Percentiles rank a stretch among this genome's conserved stretches.
Conservation (phyloP, 306 rosid species). For the Vachellia collinsii region DNA sequence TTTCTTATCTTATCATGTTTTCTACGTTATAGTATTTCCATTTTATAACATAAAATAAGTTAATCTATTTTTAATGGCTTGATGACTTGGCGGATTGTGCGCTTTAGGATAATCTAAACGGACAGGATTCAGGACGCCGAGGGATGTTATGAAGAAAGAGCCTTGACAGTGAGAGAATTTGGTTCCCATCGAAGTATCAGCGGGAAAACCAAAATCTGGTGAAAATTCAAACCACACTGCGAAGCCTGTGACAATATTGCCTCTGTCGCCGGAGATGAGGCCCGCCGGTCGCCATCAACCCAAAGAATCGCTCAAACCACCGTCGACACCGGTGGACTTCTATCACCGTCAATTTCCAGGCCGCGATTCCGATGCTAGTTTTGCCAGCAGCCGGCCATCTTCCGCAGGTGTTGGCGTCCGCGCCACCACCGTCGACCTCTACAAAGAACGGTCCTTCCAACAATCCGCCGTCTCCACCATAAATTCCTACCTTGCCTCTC, state of each 20-base stretch:
- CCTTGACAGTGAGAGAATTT: no score
- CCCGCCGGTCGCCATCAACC: conserved; percentile 53
- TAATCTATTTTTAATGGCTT: no score
- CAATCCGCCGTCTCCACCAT: conserved; percentile 59
- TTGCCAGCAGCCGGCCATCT: conserved; percentile 89
- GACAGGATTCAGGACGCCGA: no score
- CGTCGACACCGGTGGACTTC: conserved; percentile 45
- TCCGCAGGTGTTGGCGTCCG: conserved; percentile 56
- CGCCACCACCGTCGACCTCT: conserved; percentile 54
- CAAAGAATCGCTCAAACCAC: conserved; percentile 51
- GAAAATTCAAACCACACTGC: not conserved
- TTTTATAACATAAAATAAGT: no score
- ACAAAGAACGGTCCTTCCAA: conserved; percentile 78
- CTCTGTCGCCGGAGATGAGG: conserved; percentile 52
- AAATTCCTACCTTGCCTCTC: conserved; percentile 63
- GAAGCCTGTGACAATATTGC: not conserved
- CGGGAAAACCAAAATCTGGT: conserved; percentile 1
- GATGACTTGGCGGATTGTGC: no score
- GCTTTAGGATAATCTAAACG: no score
- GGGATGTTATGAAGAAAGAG: no score
- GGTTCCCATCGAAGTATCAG: not conserved
- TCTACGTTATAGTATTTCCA: no score
- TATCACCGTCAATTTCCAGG: conserved; percentile 35
- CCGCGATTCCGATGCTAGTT: conserved; percentile 90
- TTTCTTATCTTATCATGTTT: no score